A percentile compares a stretch with the other conserved stretches of the same genome.
Evolutionary conservation across 1,139 yeast genomes (phyloP).

Genomic region (Sugiyamaella grinbergsii): DNA sequence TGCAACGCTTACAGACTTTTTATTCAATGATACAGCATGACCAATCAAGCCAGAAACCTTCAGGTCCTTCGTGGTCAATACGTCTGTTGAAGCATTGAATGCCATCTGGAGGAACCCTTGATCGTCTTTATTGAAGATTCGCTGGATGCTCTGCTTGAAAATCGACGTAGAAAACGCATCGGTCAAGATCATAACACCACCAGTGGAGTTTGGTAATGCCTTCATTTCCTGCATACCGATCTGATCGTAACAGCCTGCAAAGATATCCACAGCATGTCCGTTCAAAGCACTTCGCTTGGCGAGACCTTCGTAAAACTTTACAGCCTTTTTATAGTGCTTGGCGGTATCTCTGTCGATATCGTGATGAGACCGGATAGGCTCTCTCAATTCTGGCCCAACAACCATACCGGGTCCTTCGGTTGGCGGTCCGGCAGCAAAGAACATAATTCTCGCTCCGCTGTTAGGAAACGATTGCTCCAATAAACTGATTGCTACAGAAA

Average conservation of each 20-base stretch:
- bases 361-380: conserved; percentile 95
- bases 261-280: conserved; percentile 87
- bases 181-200: conserved; percentile 87
- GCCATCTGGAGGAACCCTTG: conserved; percentile 82
- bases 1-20: conserved; percentile 61
- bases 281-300: conserved; percentile 74
- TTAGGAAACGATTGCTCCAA: conserved; percentile 87
- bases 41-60: conserved; percentile 94
- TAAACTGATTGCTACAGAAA: conserved; percentile 79
- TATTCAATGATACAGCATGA: conserved; percentile 75
- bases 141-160: conserved; percentile 88
- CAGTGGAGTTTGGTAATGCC: conserved; percentile 81
- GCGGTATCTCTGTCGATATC: conserved; percentile 91
- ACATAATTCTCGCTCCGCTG: conserved; percentile 85
- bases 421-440: conserved; percentile 94
- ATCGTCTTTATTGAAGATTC: conserved; percentile 82
- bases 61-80: conserved; percentile 84
- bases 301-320: conserved; percentile 76
- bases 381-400: conserved; percentile 88
- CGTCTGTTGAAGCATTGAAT: conserved; percentile 67
- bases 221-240: conserved; percentile 98
- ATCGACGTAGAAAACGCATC: conserved; percentile 97
- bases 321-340: conserved; percentile 88
- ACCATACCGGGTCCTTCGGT: conserved; percentile 95
- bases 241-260: conserved; percentile 98